These are phyloP conservation scores for Nidula niveotomentosa DNA, from an alignment of 1,284 basidiomycete genomes.

Conservation along the genomic window DNA sequence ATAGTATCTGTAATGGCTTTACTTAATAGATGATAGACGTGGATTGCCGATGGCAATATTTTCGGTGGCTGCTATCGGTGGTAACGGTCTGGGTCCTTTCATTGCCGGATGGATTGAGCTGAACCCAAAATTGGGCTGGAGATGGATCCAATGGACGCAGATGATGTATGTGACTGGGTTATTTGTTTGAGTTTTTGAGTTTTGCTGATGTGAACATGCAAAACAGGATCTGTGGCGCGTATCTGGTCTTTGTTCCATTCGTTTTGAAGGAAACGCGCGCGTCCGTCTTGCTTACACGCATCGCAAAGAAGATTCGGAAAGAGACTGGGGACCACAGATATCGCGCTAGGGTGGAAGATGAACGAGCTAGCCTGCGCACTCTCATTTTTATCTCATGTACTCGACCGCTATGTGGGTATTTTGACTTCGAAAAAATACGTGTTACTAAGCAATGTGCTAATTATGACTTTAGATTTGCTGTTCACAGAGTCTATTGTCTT, in stretches of 20 bases:
- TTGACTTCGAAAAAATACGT: too few relatives aligned
- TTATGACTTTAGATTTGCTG: slow-evolving; percentile 46
- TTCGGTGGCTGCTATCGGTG: slow-evolving; percentile 54
- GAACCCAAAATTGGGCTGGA: slow-evolving; percentile 61
- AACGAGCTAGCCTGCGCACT: slow-evolving; percentile 50
- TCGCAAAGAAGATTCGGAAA: slow-evolving; percentile 60
- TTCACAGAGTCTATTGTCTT: slow-evolving; percentile 77
- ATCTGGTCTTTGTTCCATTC: slow-evolving; percentile 41
- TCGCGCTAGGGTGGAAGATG: slow-evolving; percentile 64
- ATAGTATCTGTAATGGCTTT: not conserved
- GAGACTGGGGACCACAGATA: slow-evolving; percentile 60
- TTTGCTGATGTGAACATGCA: not conserved
- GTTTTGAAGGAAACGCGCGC: slow-evolving; percentile 66
- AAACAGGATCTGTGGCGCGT: slow-evolving; percentile 42
- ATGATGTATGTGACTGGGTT: slow-evolving; percentile 46
- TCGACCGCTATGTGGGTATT: slow-evolving; percentile 59
- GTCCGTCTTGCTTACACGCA: slow-evolving; percentile 57
- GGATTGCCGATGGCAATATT: slow-evolving; percentile 76
- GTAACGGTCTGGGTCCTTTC: slow-evolving; percentile 65
- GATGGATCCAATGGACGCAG: slow-evolving; percentile 84
- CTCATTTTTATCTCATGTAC: slow-evolving; percentile 70
- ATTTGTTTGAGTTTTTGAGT: slow-evolving; percentile 1
- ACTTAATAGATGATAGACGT: slow-evolving; percentile 37
- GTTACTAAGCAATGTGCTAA: too few relatives aligned
- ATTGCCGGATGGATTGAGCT: slow-evolving; percentile 73